Base-by-base conservation (phyloP, 2,329 filamentous ascomycete species). In the Myriosclerotinia curreyana region DNA sequence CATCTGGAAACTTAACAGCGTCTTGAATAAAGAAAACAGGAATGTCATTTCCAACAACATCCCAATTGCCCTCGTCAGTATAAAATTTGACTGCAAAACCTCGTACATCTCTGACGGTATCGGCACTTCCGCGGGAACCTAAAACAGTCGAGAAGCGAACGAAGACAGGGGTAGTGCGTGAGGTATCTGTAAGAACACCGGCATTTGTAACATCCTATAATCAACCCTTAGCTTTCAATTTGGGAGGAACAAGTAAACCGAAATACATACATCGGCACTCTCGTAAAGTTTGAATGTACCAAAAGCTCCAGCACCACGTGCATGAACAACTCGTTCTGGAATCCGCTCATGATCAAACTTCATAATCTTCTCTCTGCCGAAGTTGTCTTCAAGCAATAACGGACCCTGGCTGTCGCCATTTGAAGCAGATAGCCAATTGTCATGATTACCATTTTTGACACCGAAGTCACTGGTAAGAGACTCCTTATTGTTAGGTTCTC, bases 11-110 rank as follows among this genome's bases (percentile, higher is more conserved):
- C 71, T 91, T 91, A 67, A 91, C 83, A 0, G 87, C 84, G 70
- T 92, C 89, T 68, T 90, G 87, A 65, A 91, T 89, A 75, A 91
- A 91, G 76, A 91, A 90, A 15, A 91, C 86, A 0, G 88, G 86
- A 51, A 90, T 90, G 68, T 91, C 86, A 76, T 92, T 91, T 42
- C 87, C 87, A 2, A 90, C 86, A 38, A 90, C 79, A 67, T 91
- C 88, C 85, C 87, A 91, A 69, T 90, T 92, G 5, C 89, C 90
- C 71, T 93, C 89, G 0, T 89, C 78, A 0, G 90, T 92, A 73
- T 92, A 92, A 71, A 91, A 86, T 75, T 91, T 91, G 67, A 91
- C 76, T 0, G 90, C 89, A 68, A 94, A 95, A 1, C 91, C 90
- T 46, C 90, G 85, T 2, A 92, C 88, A 78, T 95, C 90, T n/a